These are phyloP conservation scores for Apiospora arundinis DNA, from an alignment of 2,329 filamentous ascomycete genomes.

Conservation along the genomic window DNA sequence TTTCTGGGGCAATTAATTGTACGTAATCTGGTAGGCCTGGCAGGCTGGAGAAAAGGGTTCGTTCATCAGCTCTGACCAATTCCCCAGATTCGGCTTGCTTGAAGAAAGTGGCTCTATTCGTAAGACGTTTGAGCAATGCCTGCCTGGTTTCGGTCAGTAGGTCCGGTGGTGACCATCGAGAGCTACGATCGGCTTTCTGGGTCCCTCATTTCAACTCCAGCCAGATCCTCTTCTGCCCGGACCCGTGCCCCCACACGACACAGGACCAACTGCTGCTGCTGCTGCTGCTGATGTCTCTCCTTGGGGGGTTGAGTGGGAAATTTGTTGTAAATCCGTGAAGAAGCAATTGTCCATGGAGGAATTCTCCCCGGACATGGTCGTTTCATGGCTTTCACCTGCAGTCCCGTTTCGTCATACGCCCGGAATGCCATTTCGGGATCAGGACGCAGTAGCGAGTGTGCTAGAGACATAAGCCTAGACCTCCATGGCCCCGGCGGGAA, in stretches of 20 bases:
- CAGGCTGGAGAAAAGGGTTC: not conserved
- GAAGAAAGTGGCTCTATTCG: slow-evolving; percentile 10
- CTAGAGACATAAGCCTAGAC: not conserved
- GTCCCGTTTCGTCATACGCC: not conserved
- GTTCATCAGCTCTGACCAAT: slow-evolving; percentile 12
- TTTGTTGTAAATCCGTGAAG: not conserved
- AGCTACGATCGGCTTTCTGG: slow-evolving; percentile 17
- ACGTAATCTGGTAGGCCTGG: not conserved
- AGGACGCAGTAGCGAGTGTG: not conserved
- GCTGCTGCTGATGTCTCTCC: not conserved
- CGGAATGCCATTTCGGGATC: not conserved
- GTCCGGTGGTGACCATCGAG: not conserved
- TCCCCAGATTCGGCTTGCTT: not conserved
- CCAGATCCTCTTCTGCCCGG: slow-evolving; percentile 2
- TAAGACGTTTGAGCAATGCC: slow-evolving; percentile 1
- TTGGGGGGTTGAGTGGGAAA: not conserved
- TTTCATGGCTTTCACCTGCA: not conserved
- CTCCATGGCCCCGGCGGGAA: not conserved
- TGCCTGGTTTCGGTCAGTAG: no score
- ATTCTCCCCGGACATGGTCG: not conserved
- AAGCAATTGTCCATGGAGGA: not conserved
- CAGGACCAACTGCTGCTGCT: not conserved
- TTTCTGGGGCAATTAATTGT: not conserved
- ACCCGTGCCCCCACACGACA: slow-evolving; percentile 1
- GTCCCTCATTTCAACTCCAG: slow-evolving; percentile 4